These are phyloP conservation scores for Populus davidiana DNA, from an alignment of 345 rosid genomes.

Conservation along the genomic window DNA sequence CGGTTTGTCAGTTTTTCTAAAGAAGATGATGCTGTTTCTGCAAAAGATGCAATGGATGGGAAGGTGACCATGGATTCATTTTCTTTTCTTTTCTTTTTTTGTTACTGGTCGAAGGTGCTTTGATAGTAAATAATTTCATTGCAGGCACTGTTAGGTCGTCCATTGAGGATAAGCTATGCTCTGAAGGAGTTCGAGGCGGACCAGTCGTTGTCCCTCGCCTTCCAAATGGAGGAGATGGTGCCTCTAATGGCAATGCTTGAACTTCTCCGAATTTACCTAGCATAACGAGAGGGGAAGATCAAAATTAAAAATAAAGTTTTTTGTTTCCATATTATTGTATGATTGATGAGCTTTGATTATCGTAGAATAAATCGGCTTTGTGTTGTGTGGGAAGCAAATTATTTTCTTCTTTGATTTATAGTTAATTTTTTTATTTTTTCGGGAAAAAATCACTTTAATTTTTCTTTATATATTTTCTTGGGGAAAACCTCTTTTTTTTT, in stretches of 20 bases:
- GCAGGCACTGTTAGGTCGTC: conserved; percentile 82
- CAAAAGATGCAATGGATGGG: conserved; percentile 94
- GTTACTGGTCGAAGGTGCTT: neutral
- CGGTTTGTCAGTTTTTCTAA: conserved; percentile 76
- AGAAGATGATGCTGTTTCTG: conserved; percentile 52
- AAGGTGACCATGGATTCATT: conserved; percentile 40
- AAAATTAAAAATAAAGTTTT: too few species aligned
- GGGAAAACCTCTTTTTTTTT: too few species aligned
- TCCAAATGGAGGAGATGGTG: conserved; percentile 18
- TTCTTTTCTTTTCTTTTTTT: neutral
- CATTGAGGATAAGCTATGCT: conserved; percentile 70
- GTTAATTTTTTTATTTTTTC: too few species aligned
- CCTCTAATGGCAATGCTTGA: conserved; percentile 9
- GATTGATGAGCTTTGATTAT: too few species aligned
- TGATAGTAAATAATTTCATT: conserved; percentile 3
- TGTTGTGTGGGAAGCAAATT: too few species aligned
- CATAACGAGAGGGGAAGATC: neutral
- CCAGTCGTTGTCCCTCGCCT: conserved; percentile 76
- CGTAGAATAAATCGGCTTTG: too few species aligned
- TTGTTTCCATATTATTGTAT: too few species aligned
- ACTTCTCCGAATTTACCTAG: neutral
- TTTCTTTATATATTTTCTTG: too few species aligned
- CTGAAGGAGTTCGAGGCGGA: conserved; percentile 77
- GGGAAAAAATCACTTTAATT: too few species aligned
- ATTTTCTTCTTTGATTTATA: too few species aligned